These are phyloP conservation scores for Pyrenula aspistea DNA, from an alignment of 495 filamentous ascomycete genomes.

Conservation along the genomic window DNA sequence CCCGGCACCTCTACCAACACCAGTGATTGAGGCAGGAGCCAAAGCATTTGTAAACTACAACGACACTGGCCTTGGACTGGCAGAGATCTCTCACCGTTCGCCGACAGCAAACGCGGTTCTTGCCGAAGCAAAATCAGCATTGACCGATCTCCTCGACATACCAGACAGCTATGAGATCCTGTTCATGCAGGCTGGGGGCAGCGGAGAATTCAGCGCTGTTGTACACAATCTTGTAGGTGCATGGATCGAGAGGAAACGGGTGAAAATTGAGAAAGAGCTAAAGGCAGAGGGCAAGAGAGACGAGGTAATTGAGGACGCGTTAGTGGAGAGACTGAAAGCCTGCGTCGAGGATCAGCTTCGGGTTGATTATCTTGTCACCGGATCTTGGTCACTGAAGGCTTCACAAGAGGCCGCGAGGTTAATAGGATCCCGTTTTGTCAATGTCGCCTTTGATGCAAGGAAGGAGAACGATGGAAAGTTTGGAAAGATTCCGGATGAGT, in stretches of 20 bases:
- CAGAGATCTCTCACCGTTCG: slow-evolving; percentile 87
- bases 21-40: slow-evolving; percentile 62
- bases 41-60: slow-evolving; percentile 73
- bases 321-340: slow-evolving; percentile 47
- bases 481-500: slow-evolving; percentile 65
- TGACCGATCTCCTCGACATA: slow-evolving; percentile 60
- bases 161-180: slow-evolving; percentile 66
- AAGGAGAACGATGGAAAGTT: slow-evolving; percentile 73
- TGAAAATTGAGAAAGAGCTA: slow-evolving; percentile 21
- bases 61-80: slow-evolving; percentile 55
- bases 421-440: slow-evolving; percentile 65
- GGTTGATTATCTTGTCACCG: slow-evolving; percentile 85
- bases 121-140: slow-evolving; percentile 49
- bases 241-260: slow-evolving; percentile 59
- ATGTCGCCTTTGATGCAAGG: slow-evolving; percentile 62
- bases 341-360: slow-evolving; percentile 55
- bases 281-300: slow-evolving; percentile 13
- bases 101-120: slow-evolving; percentile 58
- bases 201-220: slow-evolving; percentile 67
- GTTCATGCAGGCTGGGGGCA: slow-evolving; percentile 77
- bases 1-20: slow-evolving; percentile 69
- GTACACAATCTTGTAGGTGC: slow-evolving; percentile 70
- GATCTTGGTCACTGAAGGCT: slow-evolving; percentile 90
- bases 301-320: slow-evolving; percentile 34
- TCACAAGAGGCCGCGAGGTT: slow-evolving; percentile 70